Evolutionary conservation across 768 basidiomycete species (phyloP).

Genomic region (Cystobasidium tubakii): DNA sequence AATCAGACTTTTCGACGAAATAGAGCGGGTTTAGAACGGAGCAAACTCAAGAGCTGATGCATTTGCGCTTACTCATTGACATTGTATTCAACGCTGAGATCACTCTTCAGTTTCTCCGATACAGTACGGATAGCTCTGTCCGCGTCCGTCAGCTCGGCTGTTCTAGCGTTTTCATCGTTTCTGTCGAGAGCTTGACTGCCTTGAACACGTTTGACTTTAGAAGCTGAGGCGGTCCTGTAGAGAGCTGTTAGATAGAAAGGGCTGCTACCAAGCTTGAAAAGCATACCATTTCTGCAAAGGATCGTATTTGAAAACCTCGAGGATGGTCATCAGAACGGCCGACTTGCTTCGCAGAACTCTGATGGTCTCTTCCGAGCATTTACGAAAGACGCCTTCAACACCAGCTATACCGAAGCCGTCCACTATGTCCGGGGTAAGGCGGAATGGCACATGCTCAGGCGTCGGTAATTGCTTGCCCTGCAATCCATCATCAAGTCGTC

Average conservation of each 20-base stretch:
- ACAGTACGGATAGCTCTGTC: conserved; percentile 80
- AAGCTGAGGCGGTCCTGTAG: conserved; percentile 57
- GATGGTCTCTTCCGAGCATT: conserved; percentile 89
- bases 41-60: no score
- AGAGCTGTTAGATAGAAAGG: neutral
- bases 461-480: conserved; percentile 73
- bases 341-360: conserved; percentile 80
- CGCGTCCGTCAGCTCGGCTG: conserved; percentile 71
- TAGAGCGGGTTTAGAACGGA: no score
- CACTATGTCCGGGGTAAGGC: conserved; percentile 85
- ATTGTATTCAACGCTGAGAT: conserved; percentile 81
- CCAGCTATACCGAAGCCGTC: conserved; percentile 89
- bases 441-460: conserved; percentile 88
- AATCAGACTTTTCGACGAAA: conserved; percentile 38
- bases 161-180: conserved; percentile 24
- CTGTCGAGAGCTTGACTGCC: conserved; percentile 52
- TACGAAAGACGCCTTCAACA: conserved; percentile 86
- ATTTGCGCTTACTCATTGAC: conserved; percentile 58
- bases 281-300: conserved; percentile 81
- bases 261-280: neutral
- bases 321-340: conserved; percentile 82
- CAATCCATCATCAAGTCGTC: no score
- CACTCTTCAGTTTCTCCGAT: conserved; percentile 71
- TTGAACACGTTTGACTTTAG: conserved; percentile 46
- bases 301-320: conserved; percentile 95